phyloP scores from a whole-genome alignment of 1,139 yeast species.

The Taphrina deformans region DNA sequence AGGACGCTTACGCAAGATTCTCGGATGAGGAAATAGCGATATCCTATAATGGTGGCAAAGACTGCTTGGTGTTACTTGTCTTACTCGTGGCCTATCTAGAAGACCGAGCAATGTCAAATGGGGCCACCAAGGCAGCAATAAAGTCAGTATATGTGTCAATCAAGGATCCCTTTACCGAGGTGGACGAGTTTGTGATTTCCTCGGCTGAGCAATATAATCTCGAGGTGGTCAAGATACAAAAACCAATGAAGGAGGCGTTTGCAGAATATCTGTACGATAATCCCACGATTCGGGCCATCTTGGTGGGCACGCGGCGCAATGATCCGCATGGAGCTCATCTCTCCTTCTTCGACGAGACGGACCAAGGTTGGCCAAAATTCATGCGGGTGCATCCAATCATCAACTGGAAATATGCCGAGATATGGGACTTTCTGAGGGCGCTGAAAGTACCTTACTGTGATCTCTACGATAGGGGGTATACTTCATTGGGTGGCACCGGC shows the following conservation, averaged over 20 bases:
- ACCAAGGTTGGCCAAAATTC: slow-evolving; percentile 85
- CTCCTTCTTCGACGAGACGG: slow-evolving; percentile 63
- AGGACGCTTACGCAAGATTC: slow-evolving; percentile 29
- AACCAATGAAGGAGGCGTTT: slow-evolving; percentile 65
- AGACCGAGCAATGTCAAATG: slow-evolving; percentile 47
- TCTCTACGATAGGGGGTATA: slow-evolving; percentile 74
- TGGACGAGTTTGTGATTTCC: slow-evolving; percentile 50
- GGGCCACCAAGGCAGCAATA: slow-evolving; percentile 40
- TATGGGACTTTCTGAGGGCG: slow-evolving; percentile 65
- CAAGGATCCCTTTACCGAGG: slow-evolving; percentile 65
- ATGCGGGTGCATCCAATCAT: slow-evolving; percentile 76
- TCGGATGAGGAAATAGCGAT: slow-evolving; percentile 62
- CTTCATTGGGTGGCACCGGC: slow-evolving; percentile 74
- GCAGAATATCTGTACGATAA: slow-evolving; percentile 54
- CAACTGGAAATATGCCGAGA: slow-evolving; percentile 74
- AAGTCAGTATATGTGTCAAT: slow-evolving; percentile 68
- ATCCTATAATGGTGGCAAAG: slow-evolving; percentile 89
- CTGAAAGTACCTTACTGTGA: slow-evolving; percentile 61
- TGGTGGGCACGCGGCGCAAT: slow-evolving; percentile 77
- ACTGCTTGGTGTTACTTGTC: slow-evolving; percentile 78
- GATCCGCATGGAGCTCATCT: slow-evolving; percentile 72
- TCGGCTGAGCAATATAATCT: slow-evolving; percentile 45
- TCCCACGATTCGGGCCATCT: slow-evolving; percentile 58
- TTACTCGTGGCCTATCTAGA: slow-evolving; percentile 50
- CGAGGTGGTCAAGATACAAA: slow-evolving; percentile 44